phyloP scores from a whole-genome alignment of 352 stramenopile species.

The Thraustochytrium sp. region DNA sequence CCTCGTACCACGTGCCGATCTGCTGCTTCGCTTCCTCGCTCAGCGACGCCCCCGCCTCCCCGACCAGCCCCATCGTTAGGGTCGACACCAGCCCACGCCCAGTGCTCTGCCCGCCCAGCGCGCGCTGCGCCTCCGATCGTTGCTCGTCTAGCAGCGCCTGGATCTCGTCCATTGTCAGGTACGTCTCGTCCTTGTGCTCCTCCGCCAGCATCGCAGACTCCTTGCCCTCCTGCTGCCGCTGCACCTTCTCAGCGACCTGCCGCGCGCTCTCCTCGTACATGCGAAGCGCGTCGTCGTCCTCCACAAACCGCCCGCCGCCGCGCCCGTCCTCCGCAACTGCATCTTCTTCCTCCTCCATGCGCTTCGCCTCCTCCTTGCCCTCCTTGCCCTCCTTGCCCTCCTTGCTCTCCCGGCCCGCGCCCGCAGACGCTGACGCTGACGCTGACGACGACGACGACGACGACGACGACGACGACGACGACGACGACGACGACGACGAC shows the following conservation, averaged over 20 bases:
- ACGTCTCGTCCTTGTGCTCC: slow-evolving; percentile 41
- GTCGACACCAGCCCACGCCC: neutral
- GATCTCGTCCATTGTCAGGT: slow-evolving; percentile 42
- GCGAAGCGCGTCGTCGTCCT: neutral
- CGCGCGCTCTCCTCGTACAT: slow-evolving; percentile 3
- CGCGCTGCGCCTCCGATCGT: neutral
- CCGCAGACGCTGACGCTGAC: neutral
- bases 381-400: neutral
- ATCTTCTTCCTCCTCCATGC: neutral
- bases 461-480: no score
- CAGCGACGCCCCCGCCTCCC: neutral
- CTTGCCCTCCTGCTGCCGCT: slow-evolving; percentile 33
- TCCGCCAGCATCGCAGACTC: slow-evolving; percentile 26
- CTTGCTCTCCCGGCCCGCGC: neutral
- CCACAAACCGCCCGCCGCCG: neutral
- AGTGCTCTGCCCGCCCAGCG: neutral
- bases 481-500: no score
- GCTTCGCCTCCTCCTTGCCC: neutral
- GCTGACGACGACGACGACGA: neutral
- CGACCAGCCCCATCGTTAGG: neutral
- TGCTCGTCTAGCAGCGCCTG: slow-evolving; percentile 38
- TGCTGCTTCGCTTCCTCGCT: neutral
- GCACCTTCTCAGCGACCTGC: slow-evolving; percentile 33
- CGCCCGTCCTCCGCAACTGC: neutral
- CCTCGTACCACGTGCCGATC: slow-evolving; percentile 48